Evolutionary conservation across 139 green algal species (phyloP), one percentile per base, ranked within the genome.

Genomic region (Edaphochlamys debaryana): DNA sequence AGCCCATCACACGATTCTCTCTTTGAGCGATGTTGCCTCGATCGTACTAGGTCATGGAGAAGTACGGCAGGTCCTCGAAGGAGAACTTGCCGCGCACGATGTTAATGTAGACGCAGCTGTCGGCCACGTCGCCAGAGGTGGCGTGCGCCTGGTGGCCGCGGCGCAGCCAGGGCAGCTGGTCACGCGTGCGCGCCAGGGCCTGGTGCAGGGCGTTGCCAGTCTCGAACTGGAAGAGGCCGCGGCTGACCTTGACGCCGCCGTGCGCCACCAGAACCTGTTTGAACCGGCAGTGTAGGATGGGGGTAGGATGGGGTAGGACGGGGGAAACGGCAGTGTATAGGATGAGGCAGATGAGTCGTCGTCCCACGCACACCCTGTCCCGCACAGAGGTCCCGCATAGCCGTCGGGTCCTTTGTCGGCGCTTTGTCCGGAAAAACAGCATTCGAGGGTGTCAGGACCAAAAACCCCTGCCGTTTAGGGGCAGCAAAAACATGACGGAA

Each of bases 141-240:
- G 30, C 30, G 58, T 67, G 58, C 29, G 58, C 58, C 58, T 36
- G 58, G 58, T 67, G 58, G 58, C 58, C 58, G 58, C 58, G 58
- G 58, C 58, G 58, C 58, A 67, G 58, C 58, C 58, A 67, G 58
- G 58, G 58, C 58, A 67, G 58, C 58, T 67, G 58, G 58, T 67
- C 58, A 36, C 58, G 58, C 58, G 58, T 67, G 58, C 58, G 29
- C 29, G 58, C 58, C 13, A 67, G 58, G 29, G 58, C 58, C 58
- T 37, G 58, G 58, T 67, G 58, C 58, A 67, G 25, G 29, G 13
- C 29, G 29, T 67, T 36, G 13, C 29, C 30, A 19, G 58, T 67
- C 58, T 36, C 58, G 30, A 67, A 67, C 29, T 67, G 19, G 30
- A 67, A 67, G 6, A 67, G 58, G 58, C 58, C 58, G 13, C 29